Evolutionary conservation across 768 basidiomycete genomes (phyloP), one percentile per base, ranked within the genome.

Genomic region (Leccinum broughii): DNA sequence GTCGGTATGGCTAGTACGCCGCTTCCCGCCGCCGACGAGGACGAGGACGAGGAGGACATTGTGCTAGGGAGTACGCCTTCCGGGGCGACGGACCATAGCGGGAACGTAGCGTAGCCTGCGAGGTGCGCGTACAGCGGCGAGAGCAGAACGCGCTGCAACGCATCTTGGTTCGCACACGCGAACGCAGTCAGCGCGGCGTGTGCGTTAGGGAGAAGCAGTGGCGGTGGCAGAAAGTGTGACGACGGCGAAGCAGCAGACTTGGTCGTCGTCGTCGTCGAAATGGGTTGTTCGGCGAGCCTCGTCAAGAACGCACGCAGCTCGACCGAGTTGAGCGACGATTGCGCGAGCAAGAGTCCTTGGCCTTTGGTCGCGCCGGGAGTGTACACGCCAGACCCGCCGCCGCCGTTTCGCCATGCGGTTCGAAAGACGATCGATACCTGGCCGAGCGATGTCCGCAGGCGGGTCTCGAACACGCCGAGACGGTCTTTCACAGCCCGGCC

Each of bases 121-220:
- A 99, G 84, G 64, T 91, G 87, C 34, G 83, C 80, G 44, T 85
- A 80, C 15, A 98, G 79, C 2, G 96, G 97, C 0, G 89, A 85
- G 49, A 98, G 79, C 66, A 98, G 92, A 9, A 89, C 92, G 54
- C 81, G 80, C 68, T 95, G 94, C 22, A 97, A 80, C 55, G 89
- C 84, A 6, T 78, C 73, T 68, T 99, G 96, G 54, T 90, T 88
- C 2, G 87, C 77, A 53, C 81, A 81, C 0, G 93, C 89, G 66
- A 95, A 89, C 1, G 76, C 68, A 3, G 80, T 82, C 6, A 93
- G 75, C 1, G 88, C 81, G 20, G 77, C 75, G 32, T 83, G 83
- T 1, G 87, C 80, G 32, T 76, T 78, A 11, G 78, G 68, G 13
- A 93, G 83, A 26, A 92, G 74, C 4, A 7, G 14, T 1, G 2